Base-by-base conservation (phyloP, 768 basidiomycete genomes). In the Chalciporus pseudorubinellus region DNA sequence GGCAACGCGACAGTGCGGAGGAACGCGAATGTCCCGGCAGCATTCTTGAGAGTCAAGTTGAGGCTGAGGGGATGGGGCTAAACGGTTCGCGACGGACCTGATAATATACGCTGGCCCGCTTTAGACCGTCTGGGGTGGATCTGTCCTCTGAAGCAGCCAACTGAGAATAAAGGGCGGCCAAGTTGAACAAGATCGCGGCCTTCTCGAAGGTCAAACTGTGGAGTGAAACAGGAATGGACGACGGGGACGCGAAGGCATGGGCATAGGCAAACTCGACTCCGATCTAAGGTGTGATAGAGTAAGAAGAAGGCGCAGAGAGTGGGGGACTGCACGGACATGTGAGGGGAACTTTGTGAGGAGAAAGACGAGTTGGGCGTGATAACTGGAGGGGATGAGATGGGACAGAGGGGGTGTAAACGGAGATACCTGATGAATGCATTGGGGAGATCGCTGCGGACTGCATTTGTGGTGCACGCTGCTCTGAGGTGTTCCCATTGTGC, bases 321-420 rank as follows among this genome's bases (percentile, higher is more conserved):
- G 51, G 55, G 40, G 56, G 46, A 41, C 40, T 21, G 41, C 22
- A 65, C 71, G 62, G 50, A 84, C 95, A 68, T 95, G 84, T 7
- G 78, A 70, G 2, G 95, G 95, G 7, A 98, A 73, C 65, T 98
- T 98, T 12, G 85, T 83, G 55, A 90, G 69, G 28, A 94, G 80
- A 54, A 87, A 93, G 0, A 84, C 75, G 33, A 98, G 81, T 64
- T 95, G 95, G 4, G 92, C 89, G 59, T 97, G 89, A 65, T 98
- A 98, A 40, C 95, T 98, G 58, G 31, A 33, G 43, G 42, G 11
- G 41, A 43, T 50, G 44, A 55, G 56, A 45, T 26, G 3, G 9
- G 51, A 31, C 46, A n/a, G n/a, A 26, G 26, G 26, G 26, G 41
- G 22, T 14, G 38, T 14, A 42, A 3, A 31, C 24, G 12, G 46